Conservation (phyloP, 2,329 filamentous ascomycete genomes). For the Chaetomium sp. region DNA sequence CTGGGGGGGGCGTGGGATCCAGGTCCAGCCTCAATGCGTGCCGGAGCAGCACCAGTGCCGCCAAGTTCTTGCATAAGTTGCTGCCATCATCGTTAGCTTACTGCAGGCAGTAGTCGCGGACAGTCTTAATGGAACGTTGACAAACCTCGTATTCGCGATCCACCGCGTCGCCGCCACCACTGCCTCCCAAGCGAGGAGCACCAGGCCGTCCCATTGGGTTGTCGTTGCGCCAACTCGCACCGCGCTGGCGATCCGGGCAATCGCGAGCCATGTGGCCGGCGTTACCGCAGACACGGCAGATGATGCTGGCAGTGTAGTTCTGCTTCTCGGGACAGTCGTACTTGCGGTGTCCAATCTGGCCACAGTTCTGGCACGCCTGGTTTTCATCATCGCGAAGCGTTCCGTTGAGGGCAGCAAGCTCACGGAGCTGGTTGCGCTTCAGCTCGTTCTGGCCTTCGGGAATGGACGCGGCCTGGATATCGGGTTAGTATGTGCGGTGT, state of each 20-base stretch:
- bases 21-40: constrained; percentile 81
- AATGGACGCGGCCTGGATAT: constrained; percentile 80
- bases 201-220: constrained; percentile 48
- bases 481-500: constrained; percentile 21
- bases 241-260: constrained; percentile 89
- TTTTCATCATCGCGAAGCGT: constrained; percentile 98
- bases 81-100: constrained; percentile 34
- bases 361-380: constrained; percentile 98
- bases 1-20: constrained; percentile 40
- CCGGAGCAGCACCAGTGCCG: constrained; percentile 62
- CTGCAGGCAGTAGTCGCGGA: too few species aligned
- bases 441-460: constrained; percentile 98
- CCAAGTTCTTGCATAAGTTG: constrained; percentile 98
- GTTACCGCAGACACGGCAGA: constrained; percentile 96
- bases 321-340: constrained; percentile 97
- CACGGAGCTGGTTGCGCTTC: constrained; percentile 96
- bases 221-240: constrained; percentile 86
- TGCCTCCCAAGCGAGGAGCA: constrained; percentile 59
- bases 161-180: constrained; percentile 72
- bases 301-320: constrained; percentile 99
- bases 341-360: constrained; percentile 97
- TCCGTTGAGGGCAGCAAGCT: constrained; percentile 96
- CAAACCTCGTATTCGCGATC: constrained; percentile 92
- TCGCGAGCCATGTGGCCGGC: constrained; percentile 97
- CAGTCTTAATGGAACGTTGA: constrained; percentile 10